These are phyloP conservation scores for Botrytis cinerea DNA, from an alignment of 2,329 filamentous ascomycete genomes.

Conservation along the genomic window DNA sequence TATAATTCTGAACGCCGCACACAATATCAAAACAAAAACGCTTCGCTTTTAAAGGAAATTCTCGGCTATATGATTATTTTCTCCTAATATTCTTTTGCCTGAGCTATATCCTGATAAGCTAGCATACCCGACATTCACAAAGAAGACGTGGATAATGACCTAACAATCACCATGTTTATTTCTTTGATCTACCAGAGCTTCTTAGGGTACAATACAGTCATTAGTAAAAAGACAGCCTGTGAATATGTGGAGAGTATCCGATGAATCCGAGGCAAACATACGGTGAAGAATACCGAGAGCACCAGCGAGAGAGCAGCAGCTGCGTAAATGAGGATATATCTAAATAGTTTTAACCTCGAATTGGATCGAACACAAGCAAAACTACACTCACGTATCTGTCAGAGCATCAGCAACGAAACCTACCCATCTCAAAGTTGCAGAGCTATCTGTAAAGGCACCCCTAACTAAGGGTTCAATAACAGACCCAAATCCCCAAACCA, in stretches of 20 bases:
- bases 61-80: background rate
- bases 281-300: background rate
- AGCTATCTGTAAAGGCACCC: slow-evolving; percentile 46
- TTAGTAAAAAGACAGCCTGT: background rate
- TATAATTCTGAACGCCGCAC: background rate
- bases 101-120: background rate
- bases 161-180: background rate
- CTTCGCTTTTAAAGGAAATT: background rate
- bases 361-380: background rate
- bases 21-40: background rate
- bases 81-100: background rate
- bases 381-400: slow-evolving; percentile 6
- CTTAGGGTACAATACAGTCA: background rate
- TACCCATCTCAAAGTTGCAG: slow-evolving; percentile 49
- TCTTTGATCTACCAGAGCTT: slow-evolving; percentile 1
- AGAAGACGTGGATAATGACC: background rate
- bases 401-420: background rate
- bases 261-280: background rate
- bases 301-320: background rate
- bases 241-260: background rate
- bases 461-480: slow-evolving; percentile 1
- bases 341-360: background rate
- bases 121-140: background rate
- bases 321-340: slow-evolving; percentile 16
- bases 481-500: slow-evolving; percentile 11